Evolutionary conservation across 2,329 filamentous ascomycete species (phyloP), one percentile per base, ranked within the genome.

Genomic region (Tolypocladium amazonense): DNA sequence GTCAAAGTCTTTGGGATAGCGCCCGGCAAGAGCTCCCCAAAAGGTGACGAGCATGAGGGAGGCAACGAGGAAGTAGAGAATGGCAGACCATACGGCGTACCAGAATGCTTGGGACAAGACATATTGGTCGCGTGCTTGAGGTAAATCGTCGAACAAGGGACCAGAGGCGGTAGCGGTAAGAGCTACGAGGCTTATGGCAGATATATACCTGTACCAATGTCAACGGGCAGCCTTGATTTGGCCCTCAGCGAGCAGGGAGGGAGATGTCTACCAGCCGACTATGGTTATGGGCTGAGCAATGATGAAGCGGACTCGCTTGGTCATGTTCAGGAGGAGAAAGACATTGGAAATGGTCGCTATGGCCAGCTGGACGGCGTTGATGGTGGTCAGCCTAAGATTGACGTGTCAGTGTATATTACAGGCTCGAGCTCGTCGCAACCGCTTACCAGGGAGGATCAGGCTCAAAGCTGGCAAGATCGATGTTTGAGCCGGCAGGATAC

Each of bases 251-350:
- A 25, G 15, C 15, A 41, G 7, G 38, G 38, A 27, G 5, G 33
- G 12, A 3, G 7, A 18, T 27, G 56, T 75, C 69, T 81, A 84
- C 91, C 92, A 97, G 61, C 90, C 82, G 9, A 88, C 72, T 61
- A 97, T 96, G 0, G 91, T 95, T 27, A 90, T 79, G 0, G 92
- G 92, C 61, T 96, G 82, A 1, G 92, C 90, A 45, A 96, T 79
- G 23, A 87, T 86, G 70, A 96, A 96, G 57, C 90, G 84, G 8
- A 96, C 81, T 7, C 86, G 81, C 60, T 85, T 83, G 0, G 91
- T 89, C 81, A 97, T 96, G 73, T 96, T 96, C 65, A 94, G 82
- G 0, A 97, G 79, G 1, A 97, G 80, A 62, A 91, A 92, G 1
- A 90, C 63, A 66, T 97, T 97, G 9, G 92, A 89, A 1, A 87